These are phyloP conservation scores for Rhynchospora tenuis DNA, from an alignment of 176 grass and related monocot species.

Conservation along the genomic window DNA sequence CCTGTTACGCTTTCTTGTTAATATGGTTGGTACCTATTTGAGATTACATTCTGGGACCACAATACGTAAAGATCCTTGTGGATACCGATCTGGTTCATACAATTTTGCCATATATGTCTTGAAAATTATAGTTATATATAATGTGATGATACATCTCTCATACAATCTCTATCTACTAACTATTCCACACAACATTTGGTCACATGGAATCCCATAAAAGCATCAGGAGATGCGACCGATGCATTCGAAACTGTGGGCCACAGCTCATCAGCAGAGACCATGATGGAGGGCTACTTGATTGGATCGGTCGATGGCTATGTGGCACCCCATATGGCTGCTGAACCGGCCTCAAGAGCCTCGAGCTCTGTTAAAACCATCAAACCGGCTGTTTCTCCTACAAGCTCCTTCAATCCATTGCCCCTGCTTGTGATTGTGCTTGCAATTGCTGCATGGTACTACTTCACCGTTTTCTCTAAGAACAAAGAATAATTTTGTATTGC, in stretches of 20 bases:
- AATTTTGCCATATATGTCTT: not conserved
- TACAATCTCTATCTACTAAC: not conserved
- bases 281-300: constrained; percentile 60
- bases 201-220: constrained; percentile 22
- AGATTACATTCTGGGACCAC: not conserved
- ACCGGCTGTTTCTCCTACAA: constrained; percentile 26
- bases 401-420: constrained; percentile 51
- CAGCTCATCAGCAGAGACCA: constrained; percentile 54
- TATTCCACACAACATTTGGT: not conserved
- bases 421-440: constrained; percentile 47
- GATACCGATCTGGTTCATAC: not conserved
- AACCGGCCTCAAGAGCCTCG: not conserved
- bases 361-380: constrained; percentile 31
- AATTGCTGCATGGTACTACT: constrained; percentile 62
- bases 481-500: not conserved
- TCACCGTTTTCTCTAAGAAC: constrained; percentile 46
- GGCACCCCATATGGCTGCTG: not conserved
- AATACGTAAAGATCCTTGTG: not conserved
- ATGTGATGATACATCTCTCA: not conserved
- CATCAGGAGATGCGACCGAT: constrained; percentile 55
- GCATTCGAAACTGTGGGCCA: constrained; percentile 74
- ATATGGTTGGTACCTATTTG: not conserved
- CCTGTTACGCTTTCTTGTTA: not conserved
- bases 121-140: not conserved
- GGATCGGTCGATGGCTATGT: constrained; percentile 38